Conservation (phyloP, 2,329 filamentous ascomycete species). For the Arthrobotrys sphaeroides region DNA sequence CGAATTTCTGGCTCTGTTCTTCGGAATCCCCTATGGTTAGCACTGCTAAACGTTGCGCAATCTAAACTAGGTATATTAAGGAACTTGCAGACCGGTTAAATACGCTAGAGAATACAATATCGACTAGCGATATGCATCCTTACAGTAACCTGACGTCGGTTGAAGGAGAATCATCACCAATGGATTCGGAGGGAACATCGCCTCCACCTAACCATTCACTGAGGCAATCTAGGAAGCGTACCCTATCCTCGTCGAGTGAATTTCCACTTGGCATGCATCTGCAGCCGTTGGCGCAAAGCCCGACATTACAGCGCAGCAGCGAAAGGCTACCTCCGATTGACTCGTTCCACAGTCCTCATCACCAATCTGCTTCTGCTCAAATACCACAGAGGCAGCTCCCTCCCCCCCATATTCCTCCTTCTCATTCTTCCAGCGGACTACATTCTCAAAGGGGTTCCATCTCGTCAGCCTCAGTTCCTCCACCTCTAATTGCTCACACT, state of each 20-base stretch:
- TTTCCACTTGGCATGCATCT: constrained; percentile 57
- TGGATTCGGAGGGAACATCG: constrained; percentile 58
- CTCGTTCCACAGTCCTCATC: constrained; percentile 58
- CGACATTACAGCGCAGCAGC: constrained; percentile 55
- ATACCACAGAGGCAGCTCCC: constrained; percentile 56
- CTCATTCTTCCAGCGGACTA: constrained; percentile 55
- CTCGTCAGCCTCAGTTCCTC: constrained; percentile 50
- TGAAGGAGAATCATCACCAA: constrained; percentile 58
- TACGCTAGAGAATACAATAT: constrained; percentile 80
- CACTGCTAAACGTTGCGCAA: constrained; percentile 52
- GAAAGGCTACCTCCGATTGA: constrained; percentile 58
- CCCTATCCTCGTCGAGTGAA: constrained; percentile 62
- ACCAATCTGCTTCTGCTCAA: constrained; percentile 57
- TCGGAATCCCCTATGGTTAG: constrained; percentile 53
- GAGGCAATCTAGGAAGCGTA: constrained; percentile 62
- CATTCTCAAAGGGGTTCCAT: constrained; percentile 53
- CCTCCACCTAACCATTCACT: constrained; percentile 55
- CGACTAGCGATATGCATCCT: constrained; percentile 60
- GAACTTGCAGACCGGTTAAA: constrained; percentile 86
- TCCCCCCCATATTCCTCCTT: constrained; percentile 58
- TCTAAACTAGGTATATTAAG: constrained; percentile 77
- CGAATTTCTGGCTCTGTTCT: constrained; percentile 34
- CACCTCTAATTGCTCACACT: constrained; percentile 55
- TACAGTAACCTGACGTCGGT: constrained; percentile 56
- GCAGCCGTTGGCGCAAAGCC: constrained; percentile 57